Evolutionary conservation across 495 filamentous ascomycete species (phyloP).

Genomic region (Cercophora sp.): DNA sequence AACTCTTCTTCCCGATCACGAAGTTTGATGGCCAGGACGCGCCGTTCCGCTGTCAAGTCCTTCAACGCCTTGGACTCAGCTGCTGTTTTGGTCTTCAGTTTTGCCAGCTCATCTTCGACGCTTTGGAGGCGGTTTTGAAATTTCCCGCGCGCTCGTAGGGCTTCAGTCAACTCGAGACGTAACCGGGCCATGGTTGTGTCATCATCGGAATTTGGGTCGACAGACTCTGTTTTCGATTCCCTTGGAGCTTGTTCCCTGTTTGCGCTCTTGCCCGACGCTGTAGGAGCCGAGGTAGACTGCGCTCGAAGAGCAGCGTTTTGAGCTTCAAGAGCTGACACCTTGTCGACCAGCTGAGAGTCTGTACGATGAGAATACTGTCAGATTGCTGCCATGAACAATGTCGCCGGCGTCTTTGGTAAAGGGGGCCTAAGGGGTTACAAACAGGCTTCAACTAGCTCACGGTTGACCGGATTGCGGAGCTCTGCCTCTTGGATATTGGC

Average conservation of each 20-base stretch:
- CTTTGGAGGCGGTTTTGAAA: conserved; percentile 58
- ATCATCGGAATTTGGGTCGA: conserved; percentile 25
- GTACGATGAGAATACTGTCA: too few relatives aligned
- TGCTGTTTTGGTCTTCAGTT: conserved; percentile 52
- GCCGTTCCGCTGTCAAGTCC: conserved; percentile 60
- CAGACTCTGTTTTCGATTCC: conserved; percentile 14
- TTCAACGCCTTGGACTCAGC: conserved; percentile 55
- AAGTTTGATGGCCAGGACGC: conserved; percentile 55
- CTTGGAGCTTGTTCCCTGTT: not conserved
- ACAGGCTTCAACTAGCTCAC: conserved; percentile 45
- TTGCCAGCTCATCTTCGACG: conserved; percentile 58
- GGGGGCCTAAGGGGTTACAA: conserved; percentile 19
- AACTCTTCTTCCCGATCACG: conserved; percentile 84
- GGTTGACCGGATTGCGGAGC: conserved; percentile 40
- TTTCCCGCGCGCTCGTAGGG: conserved; percentile 66
- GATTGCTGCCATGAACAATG: too few relatives aligned
- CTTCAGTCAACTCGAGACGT: conserved; percentile 63
- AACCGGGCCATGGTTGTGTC: conserved; percentile 42
- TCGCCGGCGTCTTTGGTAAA: too few relatives aligned
- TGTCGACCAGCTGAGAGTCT: conserved; percentile 71
- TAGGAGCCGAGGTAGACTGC: not conserved
- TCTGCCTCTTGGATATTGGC: conserved; percentile 38
- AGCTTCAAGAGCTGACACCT: conserved; percentile 54
- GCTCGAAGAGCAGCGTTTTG: conserved; percentile 39
- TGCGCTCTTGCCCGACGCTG: not conserved